Base-by-base conservation (phyloP, 495 filamentous ascomycete species). In the Penicillium chermesinum region DNA sequence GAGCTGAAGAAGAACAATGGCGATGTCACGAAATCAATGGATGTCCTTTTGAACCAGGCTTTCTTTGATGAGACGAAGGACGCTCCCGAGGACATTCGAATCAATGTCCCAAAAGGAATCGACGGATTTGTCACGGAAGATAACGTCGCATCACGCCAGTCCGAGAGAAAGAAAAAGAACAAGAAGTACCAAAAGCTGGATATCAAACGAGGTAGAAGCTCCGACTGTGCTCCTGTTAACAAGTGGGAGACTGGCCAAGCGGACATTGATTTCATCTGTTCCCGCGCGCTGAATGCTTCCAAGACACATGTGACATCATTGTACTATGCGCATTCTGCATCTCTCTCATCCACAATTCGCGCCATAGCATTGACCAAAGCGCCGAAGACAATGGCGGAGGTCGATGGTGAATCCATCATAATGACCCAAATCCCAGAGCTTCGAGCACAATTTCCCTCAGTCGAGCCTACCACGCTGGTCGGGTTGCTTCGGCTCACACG, bases 31-130 rank as follows among this genome's bases (percentile, higher is more conserved):
- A 73, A 74, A 15, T 79, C 89, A 1, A 83, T 94, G 52, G 89
- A 98, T 60, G 83, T 88, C 39, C 71, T 98, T 2, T 74, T 96
- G 9, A 93, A 84, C 46, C 73, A 84, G 5, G 75, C 82, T 8
- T 88, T 80, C 59, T 80, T 96, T 13, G 78, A 86, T 34, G 75
- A 88, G 27, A 66, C 71, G 2, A 55, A 64, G n/a, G 14, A 46
- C 0, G 50, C 45, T 13, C 58, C 62, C 15, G 65, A 69, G 6
- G 66, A 61, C 0, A 70, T 71, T 2, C 70, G 75, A 17, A 55
- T 64, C 1, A 57, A 53, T 3, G 61, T 80, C 10, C 77, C 78
- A 2, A 89, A 85, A 59, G 87, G 91, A 1, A 69, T 96, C 9
- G 89, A 96, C 48, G 90, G 80, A 0, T 96, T 96, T 56, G 25